These are phyloP conservation scores for Rachicladosporium sp. DNA, from an alignment of 2,329 filamentous ascomycete genomes.

Conservation along the genomic window DNA sequence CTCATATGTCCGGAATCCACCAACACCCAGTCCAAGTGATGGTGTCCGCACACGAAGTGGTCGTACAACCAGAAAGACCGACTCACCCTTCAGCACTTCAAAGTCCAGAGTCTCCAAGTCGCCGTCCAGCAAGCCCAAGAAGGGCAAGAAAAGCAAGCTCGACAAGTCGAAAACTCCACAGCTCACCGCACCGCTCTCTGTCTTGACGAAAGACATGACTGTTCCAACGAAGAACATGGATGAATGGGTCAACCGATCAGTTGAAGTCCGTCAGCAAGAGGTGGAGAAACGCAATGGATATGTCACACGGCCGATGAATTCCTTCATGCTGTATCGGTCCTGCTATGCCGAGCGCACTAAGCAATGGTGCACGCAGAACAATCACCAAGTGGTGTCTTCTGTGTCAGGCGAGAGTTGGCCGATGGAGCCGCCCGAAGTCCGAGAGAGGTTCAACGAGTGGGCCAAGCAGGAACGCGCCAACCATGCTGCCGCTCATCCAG, in stretches of 20 bases:
- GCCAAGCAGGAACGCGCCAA: slow-evolving; percentile 72
- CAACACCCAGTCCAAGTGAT: slow-evolving; percentile 33
- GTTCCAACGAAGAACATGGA: slow-evolving; percentile 67
- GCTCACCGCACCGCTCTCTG: slow-evolving; percentile 56
- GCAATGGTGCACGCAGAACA: slow-evolving; percentile 67
- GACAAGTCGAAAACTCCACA: slow-evolving; percentile 39
- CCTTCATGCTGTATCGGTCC: slow-evolving; percentile 94
- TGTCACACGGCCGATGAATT: slow-evolving; percentile 89
- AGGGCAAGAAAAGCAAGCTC: slow-evolving; percentile 31
- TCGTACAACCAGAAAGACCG: slow-evolving; percentile 21
- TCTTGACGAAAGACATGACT: slow-evolving; percentile 51
- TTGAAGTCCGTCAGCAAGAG: slow-evolving; percentile 54
- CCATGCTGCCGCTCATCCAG: slow-evolving; percentile 72
- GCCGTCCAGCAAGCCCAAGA: slow-evolving; percentile 26
- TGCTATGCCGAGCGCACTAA: slow-evolving; percentile 83
- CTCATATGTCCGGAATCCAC: slow-evolving; percentile 24
- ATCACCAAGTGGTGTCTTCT: slow-evolving; percentile 84
- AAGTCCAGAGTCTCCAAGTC: slow-evolving; percentile 22
- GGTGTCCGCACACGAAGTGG: slow-evolving; percentile 29
- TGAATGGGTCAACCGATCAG: slow-evolving; percentile 60
- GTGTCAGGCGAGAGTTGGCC: slow-evolving; percentile 83
- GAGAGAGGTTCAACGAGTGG: slow-evolving; percentile 63
- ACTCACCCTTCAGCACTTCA: slow-evolving; percentile 24
- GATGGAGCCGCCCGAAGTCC: slow-evolving; percentile 60
- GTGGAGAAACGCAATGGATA: slow-evolving; percentile 61